Percentiles rank a stretch among this genome's conserved stretches.
These are phyloP conservation scores for Didymella pinodella DNA, from an alignment of 2,329 filamentous ascomycete genomes.

Conservation along the genomic window DNA sequence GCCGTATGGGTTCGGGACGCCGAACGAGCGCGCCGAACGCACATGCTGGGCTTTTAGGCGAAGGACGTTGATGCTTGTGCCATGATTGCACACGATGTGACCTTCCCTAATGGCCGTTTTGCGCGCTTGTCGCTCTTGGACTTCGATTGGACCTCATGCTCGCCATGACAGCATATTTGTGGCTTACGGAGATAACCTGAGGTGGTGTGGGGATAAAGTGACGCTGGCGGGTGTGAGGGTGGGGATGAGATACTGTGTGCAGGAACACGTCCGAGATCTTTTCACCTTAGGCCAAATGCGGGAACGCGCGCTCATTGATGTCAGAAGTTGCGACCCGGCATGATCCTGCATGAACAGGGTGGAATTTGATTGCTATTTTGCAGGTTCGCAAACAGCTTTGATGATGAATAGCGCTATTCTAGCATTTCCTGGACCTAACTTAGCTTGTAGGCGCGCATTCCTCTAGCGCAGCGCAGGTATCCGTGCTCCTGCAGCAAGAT, in stretches of 20 bases:
- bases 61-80: slow-evolving; percentile 10
- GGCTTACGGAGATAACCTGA: slow-evolving; percentile 18
- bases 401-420: slow-evolving; percentile 10
- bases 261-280: slow-evolving; percentile 17
- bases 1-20: slow-evolving; percentile 19
- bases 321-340: slow-evolving; percentile 6
- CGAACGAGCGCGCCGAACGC: slow-evolving; percentile 10
- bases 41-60: not conserved
- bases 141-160: slow-evolving; percentile 9
- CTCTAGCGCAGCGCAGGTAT: slow-evolving; percentile 13
- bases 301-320: slow-evolving; percentile 8
- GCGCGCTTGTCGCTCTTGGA: slow-evolving; percentile 16
- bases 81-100: slow-evolving; percentile 13
- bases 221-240: slow-evolving; percentile 12
- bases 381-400: slow-evolving; percentile 3
- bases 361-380: slow-evolving; percentile 6
- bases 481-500: slow-evolving; percentile 11
- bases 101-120: slow-evolving; percentile 9
- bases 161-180: slow-evolving; percentile 19
- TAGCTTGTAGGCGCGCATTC: slow-evolving; percentile 14
- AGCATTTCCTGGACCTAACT: not conserved
- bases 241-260: slow-evolving; percentile 20
- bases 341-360: slow-evolving; percentile 13
- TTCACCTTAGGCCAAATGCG: not conserved
- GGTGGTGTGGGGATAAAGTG: slow-evolving; percentile 21